A percentile compares a stretch with the other conserved stretches of the same genome.
phyloP scores from a whole-genome alignment of 495 filamentous ascomycete species.

The Mytilinidion resinicola region DNA sequence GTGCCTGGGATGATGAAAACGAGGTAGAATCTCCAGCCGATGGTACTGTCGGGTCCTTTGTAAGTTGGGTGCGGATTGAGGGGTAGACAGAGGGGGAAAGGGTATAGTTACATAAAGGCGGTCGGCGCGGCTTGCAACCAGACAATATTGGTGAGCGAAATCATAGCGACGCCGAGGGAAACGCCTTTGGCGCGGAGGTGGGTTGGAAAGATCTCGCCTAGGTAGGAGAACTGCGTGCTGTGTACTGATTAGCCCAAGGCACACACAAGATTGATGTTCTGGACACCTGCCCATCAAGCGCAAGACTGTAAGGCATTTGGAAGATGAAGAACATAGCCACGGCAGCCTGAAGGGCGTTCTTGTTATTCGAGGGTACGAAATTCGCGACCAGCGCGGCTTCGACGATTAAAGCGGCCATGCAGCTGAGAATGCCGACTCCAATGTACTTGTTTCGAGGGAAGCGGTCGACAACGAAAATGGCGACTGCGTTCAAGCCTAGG shows the following conservation, averaged over 20 bases:
- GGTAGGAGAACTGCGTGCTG: constrained; percentile 27
- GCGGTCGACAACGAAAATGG: constrained; percentile 28
- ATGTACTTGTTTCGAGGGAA: constrained; percentile 28
- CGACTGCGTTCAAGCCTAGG: constrained; percentile 18
- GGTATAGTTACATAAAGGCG: constrained; percentile 6
- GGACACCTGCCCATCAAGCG: constrained; percentile 17
- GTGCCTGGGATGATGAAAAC: constrained; percentile 22
- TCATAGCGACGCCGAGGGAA: constrained; percentile 18
- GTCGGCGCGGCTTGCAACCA: constrained; percentile 21
- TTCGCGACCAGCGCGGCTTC: constrained; percentile 31
- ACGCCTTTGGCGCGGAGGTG: constrained; percentile 31
- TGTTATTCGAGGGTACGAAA: constrained; percentile 16
- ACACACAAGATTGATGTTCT: not conserved
- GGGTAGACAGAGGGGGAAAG: not conserved
- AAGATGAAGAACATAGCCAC: constrained; percentile 22
- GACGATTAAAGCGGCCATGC: constrained; percentile 27
- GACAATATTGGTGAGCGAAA: constrained; percentile 22
- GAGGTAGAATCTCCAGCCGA: constrained; percentile 28
- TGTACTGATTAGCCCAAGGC: not conserved
- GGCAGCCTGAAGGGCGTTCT: constrained; percentile 16
- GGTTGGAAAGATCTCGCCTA: constrained; percentile 27
- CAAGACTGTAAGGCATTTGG: constrained; percentile 28
- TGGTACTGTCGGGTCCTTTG: not conserved
- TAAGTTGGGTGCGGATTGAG: not conserved
- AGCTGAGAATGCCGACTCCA: constrained; percentile 23